phyloP scores from a whole-genome alignment of 345 rosid species.

The Xanthoceras sorbifolium region DNA sequence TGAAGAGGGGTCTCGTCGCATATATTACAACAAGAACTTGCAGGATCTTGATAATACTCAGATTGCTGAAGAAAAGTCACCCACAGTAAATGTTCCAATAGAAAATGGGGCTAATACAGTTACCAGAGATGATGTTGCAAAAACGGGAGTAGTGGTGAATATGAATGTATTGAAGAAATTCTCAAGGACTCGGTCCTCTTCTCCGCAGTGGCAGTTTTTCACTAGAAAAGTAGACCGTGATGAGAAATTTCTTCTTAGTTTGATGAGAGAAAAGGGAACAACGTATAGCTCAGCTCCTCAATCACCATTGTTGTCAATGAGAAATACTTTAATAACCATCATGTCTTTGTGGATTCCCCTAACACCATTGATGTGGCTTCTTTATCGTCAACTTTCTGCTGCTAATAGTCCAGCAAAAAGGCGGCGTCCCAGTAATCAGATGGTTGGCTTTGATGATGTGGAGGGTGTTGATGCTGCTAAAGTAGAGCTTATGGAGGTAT shows the following conservation, averaged over 20 bases:
- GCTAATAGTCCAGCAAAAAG: constrained; percentile 83
- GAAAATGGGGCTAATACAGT: constrained; percentile 31
- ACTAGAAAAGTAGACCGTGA: constrained; percentile 89
- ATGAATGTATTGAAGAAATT: constrained; percentile 37
- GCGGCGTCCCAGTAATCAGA: constrained; percentile 59
- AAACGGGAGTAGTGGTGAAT: constrained; percentile 16
- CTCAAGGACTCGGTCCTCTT: constrained; percentile 37
- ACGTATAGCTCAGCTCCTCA: constrained; percentile 91
- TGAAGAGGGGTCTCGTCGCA: constrained; percentile 92
- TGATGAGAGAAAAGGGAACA: constrained; percentile 90
- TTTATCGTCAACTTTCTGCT: constrained; percentile 88
- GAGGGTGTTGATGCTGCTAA: constrained; percentile 97
- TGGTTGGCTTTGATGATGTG: constrained; percentile 81
- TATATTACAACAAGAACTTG: constrained; percentile 57
- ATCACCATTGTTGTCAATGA: constrained; percentile 65
- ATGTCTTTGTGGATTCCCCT: constrained; percentile 88
- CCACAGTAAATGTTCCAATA: constrained; percentile 15
- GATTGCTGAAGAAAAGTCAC: constrained; percentile 38
- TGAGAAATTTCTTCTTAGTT: constrained; percentile 83
- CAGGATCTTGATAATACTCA: constrained; percentile 29
- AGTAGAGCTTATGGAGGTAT: constrained; percentile 90
- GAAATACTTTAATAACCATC: constrained; percentile 64
- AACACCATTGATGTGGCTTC: constrained; percentile 94
- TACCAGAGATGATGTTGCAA: constrained; percentile 31
- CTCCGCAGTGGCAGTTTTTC: constrained; percentile 73